A percentile compares a stretch with the other conserved stretches of the same genome.
These are phyloP conservation scores for Geotrichum fermentans DNA, from an alignment of 1,139 yeast species.

Conservation along the genomic window DNA sequence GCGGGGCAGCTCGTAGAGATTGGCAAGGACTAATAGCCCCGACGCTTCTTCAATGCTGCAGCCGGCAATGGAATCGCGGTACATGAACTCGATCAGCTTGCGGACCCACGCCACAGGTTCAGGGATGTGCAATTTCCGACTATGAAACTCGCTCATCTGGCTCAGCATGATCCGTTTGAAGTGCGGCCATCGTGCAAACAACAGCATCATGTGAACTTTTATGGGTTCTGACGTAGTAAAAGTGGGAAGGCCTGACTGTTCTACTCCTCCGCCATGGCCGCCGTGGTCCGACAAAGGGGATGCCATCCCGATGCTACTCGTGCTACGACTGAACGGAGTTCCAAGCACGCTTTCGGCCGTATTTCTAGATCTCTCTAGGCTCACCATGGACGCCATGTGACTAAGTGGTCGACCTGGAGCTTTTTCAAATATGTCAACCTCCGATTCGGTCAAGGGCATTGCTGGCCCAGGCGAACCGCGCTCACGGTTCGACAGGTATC, in stretches of 20 bases:
- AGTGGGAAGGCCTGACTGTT: slow-evolving; percentile 5
- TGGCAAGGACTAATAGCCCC: slow-evolving; percentile 48
- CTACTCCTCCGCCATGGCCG: not conserved
- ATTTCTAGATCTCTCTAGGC: slow-evolving; percentile 8
- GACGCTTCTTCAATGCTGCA: slow-evolving; percentile 38
- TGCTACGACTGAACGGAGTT: not conserved
- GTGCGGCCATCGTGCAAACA: slow-evolving; percentile 59
- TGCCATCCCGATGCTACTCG: slow-evolving; percentile 2
- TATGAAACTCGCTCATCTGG: slow-evolving; percentile 52
- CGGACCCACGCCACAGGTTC: slow-evolving; percentile 49
- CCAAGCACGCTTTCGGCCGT: not conserved
- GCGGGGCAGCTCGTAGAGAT: slow-evolving; percentile 49
- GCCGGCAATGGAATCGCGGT: slow-evolving; percentile 44
- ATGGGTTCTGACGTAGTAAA: slow-evolving; percentile 37
- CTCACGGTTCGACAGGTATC: not conserved
- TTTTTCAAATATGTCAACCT: not conserved
- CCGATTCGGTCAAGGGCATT: not conserved
- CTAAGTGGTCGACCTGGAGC: not conserved
- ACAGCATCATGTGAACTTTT: slow-evolving; percentile 48
- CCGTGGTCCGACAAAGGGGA: not conserved
- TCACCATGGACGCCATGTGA: slow-evolving; percentile 5
- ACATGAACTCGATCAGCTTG: slow-evolving; percentile 47
- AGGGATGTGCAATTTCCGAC: slow-evolving; percentile 48
- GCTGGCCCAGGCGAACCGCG: slow-evolving; percentile 6
- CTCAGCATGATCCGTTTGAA: slow-evolving; percentile 47